Evolutionary conservation across 2,329 filamentous ascomycete species (phyloP), one percentile per base, ranked within the genome.

Genomic region (Blastomyces percursus): DNA sequence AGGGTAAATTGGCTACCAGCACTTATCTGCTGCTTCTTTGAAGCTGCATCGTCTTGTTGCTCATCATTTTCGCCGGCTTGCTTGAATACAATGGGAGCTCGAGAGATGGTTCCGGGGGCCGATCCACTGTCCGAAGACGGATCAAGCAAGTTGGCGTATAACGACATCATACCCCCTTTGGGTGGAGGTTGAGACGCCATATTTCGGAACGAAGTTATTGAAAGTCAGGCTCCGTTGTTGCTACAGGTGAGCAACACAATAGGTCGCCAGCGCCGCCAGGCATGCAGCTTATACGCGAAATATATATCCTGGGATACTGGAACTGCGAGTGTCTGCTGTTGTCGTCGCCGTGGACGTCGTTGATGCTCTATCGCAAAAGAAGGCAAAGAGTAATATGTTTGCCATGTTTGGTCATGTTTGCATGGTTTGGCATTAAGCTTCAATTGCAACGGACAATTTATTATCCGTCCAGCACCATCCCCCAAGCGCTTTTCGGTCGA

Each of bases 81-180:
- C 66, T 84, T 85, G 75, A 91, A 92, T 61, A 87, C 81, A 60
- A 92, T 85, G 0, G 90, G 89, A 1, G 84, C 88, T 69, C 87
- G 84, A 19, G 89, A 90, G 68, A 93, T 90, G n/a, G 88, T 89
- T 56, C 80, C 76, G 24, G 84, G 79, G 16, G 70, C 69, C 8
- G 78, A 69, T 50, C 76, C 71, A 46, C 52, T 61, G 21, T 76
- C 72, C 44, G 73, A 72, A n/a, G 56, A 46, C 2, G 77, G 74
- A 69, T 90, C 87, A 66, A 94, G 84, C 52, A 96, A 82, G 73
- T 95, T 90, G 61, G 90, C 91, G 73, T 96, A 96, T 5, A 95
- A 84, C 21, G 90, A 92, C 67, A 91, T 79, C 63, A 81, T 81
- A 7, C 71, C 77, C 62, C 78, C 75, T 64, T 63, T 59, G 7